phyloP scores from a whole-genome alignment of 2,329 filamentous ascomycete species.

The Fusarium concolor region DNA sequence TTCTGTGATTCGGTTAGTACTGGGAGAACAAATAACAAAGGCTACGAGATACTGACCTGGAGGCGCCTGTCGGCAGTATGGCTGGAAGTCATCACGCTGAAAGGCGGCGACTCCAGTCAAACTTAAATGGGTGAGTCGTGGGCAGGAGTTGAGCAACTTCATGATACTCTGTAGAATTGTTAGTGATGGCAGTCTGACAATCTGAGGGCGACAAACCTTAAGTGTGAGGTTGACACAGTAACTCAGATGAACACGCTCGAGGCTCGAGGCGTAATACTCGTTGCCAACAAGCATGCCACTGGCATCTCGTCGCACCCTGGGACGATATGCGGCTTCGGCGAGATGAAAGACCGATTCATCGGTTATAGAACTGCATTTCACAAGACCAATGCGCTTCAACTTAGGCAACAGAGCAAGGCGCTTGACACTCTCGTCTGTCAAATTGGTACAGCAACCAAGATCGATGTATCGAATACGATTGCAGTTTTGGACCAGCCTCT shows the following conservation, averaged over 20 bases:
- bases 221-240: constrained; percentile 91
- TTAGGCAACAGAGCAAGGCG: constrained; percentile 90
- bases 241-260: constrained; percentile 95
- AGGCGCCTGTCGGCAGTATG: constrained; percentile 88
- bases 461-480: constrained; percentile 98
- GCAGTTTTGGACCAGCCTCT: constrained; percentile 83
- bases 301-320: constrained; percentile 61
- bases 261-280: constrained; percentile 70
- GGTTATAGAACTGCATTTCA: constrained; percentile 92
- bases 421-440: constrained; percentile 89
- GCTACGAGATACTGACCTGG: constrained; percentile 62
- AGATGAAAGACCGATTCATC: constrained; percentile 89
- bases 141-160: constrained; percentile 87
- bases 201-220: constrained; percentile 66
- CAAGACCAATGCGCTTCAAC: constrained; percentile 91
- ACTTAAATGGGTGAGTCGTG: constrained; percentile 91
- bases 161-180: constrained; percentile 79
- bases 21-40: not conserved
- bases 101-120: constrained; percentile 95
- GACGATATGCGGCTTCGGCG: constrained; percentile 74
- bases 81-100: constrained; percentile 82
- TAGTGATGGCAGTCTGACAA: constrained; percentile 12
- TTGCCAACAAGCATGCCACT: constrained; percentile 60
- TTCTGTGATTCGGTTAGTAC: constrained; percentile 63
- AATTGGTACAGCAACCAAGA: constrained; percentile 88